These are phyloP conservation scores for Globisporangium mamillatum DNA, from an alignment of 352 stramenopile genomes.

Conservation along the genomic window DNA sequence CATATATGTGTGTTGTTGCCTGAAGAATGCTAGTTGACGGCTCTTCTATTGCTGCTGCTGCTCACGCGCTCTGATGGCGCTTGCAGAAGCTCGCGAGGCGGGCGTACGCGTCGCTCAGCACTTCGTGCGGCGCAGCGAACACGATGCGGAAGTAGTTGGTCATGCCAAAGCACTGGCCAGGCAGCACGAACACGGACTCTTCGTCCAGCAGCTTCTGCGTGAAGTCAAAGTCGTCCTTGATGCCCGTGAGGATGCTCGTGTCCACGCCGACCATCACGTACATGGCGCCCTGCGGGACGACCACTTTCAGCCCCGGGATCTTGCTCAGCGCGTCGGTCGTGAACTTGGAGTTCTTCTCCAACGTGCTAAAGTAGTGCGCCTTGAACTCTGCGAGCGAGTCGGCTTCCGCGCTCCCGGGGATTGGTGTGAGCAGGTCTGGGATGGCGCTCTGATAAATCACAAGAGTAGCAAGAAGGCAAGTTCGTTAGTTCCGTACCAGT, in stretches of 20 bases:
- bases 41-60: not conserved
- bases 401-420: constrained; percentile 53
- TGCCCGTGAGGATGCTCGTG: constrained; percentile 61
- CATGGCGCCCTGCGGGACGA: constrained; percentile 93
- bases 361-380: constrained; percentile 67
- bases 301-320: constrained; percentile 84
- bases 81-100: constrained; percentile 59
- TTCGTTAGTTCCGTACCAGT: not conserved
- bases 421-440: constrained; percentile 75
- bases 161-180: constrained; percentile 79
- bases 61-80: constrained; percentile 30
- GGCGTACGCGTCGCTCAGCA: constrained; percentile 60
- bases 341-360: constrained; percentile 88
- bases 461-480: not conserved
- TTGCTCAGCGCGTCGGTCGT: constrained; percentile 66
- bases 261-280: constrained; percentile 92
- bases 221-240: constrained; percentile 92
- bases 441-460: constrained; percentile 61
- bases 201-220: constrained; percentile 93
- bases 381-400: constrained; percentile 79
- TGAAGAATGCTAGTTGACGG: not conserved
- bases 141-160: constrained; percentile 76
- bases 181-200: constrained; percentile 95
- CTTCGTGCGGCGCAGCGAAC: constrained; percentile 62
- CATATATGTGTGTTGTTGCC: not conserved